These are phyloP conservation scores for Ceratonia siliqua DNA, from an alignment of 306 rosid species.

Conservation along the genomic window DNA sequence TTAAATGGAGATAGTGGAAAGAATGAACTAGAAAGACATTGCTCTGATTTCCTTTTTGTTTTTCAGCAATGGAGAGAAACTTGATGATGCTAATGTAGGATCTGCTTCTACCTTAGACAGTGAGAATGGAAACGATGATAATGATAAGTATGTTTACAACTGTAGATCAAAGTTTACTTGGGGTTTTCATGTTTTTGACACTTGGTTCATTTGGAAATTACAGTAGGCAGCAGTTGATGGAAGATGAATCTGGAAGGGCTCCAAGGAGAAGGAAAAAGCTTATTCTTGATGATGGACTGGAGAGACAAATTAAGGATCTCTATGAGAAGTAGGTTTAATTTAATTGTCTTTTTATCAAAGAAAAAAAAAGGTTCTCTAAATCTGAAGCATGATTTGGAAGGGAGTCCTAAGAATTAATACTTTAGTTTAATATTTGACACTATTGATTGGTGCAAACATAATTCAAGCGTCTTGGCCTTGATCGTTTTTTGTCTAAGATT, in stretches of 20 bases:
- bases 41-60: constrained; percentile 1
- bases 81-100: constrained; percentile 38
- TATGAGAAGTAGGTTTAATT: constrained; percentile 66
- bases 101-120: constrained; percentile 46
- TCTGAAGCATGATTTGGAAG: constrained; percentile 13
- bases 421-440: neutral
- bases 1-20: constrained; percentile 17
- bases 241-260: constrained; percentile 43
- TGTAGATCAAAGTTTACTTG: constrained; percentile 25
- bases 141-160: constrained; percentile 40
- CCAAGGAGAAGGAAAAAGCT: constrained; percentile 63
- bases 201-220: constrained; percentile 40
- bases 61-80: constrained; percentile 43
- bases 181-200: constrained; percentile 31
- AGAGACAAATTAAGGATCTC: constrained; percentile 68
- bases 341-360: too few species aligned
- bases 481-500: neutral
- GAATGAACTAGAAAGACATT: neutral
- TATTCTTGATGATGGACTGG: constrained; percentile 64
- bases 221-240: constrained; percentile 55
- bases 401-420: constrained; percentile 12
- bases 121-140: constrained; percentile 37
- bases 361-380: too few species aligned
- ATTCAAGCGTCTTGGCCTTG: neutral
- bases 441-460: neutral